Base-by-base conservation (phyloP, 1,284 basidiomycete genomes). In the Takashimella koratensis region DNA sequence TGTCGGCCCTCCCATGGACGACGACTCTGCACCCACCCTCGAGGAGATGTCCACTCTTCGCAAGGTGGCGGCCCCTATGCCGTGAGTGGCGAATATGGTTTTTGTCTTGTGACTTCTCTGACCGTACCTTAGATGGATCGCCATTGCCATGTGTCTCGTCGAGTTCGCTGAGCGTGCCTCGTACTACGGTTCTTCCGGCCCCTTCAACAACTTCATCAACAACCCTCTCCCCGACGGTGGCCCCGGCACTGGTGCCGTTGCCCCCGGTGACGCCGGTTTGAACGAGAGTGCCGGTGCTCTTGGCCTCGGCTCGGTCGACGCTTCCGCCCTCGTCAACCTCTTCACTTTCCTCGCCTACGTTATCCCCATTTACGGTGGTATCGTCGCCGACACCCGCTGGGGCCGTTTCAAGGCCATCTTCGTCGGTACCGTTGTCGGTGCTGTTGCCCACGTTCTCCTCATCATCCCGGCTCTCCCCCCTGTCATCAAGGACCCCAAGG, bases 361-460 rank as follows among this genome's bases (percentile, higher is more conserved):
- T 23, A 59, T 71, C 43, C 69, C 70, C 4, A 70, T 74, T 51
- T 56, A 63, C 16, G 71, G 73, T 47, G 71, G 67, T 51, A 87
- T 84, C 65, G 76, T 90, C 43, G 85, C 87, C n/a, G 87, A 88
- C 66, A 83, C 85, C 10, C 80, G 82, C 49, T 84, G 81, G 79
- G 87, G 87, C 41, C 82, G 87, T 20, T 89, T 82, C 80, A 87
- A 86, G 72, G 87, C 87, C 1, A 80, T 88, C 59, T 81, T 80
- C 58, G 72, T 81, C 52, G 75, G 76, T 36, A 66, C 60, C 4
- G 56, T 54, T 24, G 52, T 75, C 44, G 74, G 74, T 42, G 60
- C 55, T 24, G 25, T 74, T 43, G 65, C 73, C 19, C 72, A 76
- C 60, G 49, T 75, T 26, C 47, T 74, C 49, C 64, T 75, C 43